Percentiles rank a stretch among this genome's conserved stretches.
phyloP scores from a whole-genome alignment of 2,329 filamentous ascomycete genomes.

The Botryosphaeria dothidea region DNA sequence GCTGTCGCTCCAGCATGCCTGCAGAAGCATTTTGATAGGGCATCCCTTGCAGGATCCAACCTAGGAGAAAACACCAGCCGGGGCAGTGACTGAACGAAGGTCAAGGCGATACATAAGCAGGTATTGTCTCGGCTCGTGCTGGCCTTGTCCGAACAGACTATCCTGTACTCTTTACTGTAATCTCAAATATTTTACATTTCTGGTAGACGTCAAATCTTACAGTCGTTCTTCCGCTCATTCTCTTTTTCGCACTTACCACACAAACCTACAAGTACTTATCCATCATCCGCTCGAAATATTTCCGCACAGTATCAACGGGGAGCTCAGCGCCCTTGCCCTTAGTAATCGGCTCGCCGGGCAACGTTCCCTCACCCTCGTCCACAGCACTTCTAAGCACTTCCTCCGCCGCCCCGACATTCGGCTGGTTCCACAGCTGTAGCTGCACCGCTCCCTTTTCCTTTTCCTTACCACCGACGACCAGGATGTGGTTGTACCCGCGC shows the following conservation, averaged over 20 bases:
- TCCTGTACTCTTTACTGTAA: no score
- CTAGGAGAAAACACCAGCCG: no score
- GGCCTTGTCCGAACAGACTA: no score
- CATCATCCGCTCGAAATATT: constrained; percentile 4
- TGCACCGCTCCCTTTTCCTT: constrained; percentile 23
- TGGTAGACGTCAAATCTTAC: background rate
- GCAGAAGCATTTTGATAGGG: no score
- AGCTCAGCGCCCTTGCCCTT: background rate
- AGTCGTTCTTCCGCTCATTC: background rate
- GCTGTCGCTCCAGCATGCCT: no score
- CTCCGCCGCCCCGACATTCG: background rate
- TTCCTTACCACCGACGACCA: constrained; percentile 63
- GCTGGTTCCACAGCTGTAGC: constrained; percentile 15
- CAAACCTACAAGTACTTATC: constrained; percentile 5
- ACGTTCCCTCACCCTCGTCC: background rate
- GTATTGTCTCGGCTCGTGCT: no score
- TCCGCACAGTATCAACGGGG: background rate
- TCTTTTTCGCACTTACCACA: background rate
- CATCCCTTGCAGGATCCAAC: no score
- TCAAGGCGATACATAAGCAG: no score
- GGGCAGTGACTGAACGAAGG: no score
- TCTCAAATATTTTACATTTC: background rate
- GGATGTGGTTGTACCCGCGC: constrained; percentile 72
- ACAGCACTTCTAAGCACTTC: background rate
- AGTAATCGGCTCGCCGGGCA: background rate